phyloP scores from a whole-genome alignment of 108 stramenopile genomes.

The Pelagomonas calceolata region DNA sequence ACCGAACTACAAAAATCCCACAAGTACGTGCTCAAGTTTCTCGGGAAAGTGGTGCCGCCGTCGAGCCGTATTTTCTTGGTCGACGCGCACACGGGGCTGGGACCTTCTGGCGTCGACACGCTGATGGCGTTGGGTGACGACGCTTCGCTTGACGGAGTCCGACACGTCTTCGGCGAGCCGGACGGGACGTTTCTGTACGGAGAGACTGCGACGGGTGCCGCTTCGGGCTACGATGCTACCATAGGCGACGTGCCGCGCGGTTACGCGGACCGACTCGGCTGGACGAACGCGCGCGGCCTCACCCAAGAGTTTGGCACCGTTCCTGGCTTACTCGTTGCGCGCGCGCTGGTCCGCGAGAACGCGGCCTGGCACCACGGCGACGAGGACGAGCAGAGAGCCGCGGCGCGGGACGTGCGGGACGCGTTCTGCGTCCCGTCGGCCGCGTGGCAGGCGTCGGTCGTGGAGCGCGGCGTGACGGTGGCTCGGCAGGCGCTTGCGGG shows the following conservation, averaged over 20 bases:
- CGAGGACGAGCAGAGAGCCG: conserved; percentile 13
- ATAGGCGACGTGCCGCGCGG: no score
- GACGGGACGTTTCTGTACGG: no score
- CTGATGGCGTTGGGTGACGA: no score
- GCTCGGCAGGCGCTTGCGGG: no score
- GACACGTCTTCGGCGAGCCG: no score
- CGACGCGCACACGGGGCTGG: conserved; percentile 72
- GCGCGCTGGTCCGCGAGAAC: conserved; percentile 59
- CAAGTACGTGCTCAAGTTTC: conserved; percentile 18
- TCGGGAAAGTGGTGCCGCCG: neutral
- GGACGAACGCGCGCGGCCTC: conserved; percentile 2
- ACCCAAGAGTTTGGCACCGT: conserved; percentile 68
- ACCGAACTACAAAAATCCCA: conserved; percentile 40
- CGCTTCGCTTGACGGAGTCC: no score
- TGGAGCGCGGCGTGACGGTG: conserved; percentile 34
- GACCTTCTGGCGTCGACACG: conserved; percentile 20
- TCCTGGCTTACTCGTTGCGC: conserved; percentile 41
- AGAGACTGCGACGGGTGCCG: no score
- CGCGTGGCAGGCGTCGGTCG: conserved; percentile 30
- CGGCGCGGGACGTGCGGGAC: conserved; percentile 9
- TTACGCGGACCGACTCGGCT: no score
- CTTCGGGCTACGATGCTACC: no score
- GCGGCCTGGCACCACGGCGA: conserved; percentile 30
- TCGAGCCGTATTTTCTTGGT: conserved; percentile 40
- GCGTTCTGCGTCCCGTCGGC: conserved; percentile 46